phyloP scores from a whole-genome alignment of 768 basidiomycete genomes.

The Leccinum olivaceopallidum region DNA sequence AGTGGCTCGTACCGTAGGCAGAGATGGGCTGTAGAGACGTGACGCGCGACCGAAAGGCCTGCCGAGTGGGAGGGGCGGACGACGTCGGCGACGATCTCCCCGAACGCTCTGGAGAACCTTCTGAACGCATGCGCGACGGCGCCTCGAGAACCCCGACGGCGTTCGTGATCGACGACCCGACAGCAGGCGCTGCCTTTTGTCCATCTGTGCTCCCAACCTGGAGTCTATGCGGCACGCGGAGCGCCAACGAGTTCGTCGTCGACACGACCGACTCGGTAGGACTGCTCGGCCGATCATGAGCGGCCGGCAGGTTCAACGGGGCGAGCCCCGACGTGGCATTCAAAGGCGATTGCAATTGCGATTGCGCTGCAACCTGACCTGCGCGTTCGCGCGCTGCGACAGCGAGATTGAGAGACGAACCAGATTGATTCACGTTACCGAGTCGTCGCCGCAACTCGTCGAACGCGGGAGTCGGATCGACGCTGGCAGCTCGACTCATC shows the following conservation, averaged over 20 bases:
- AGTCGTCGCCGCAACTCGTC: constrained; percentile 78
- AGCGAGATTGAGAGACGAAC: constrained; percentile 56
- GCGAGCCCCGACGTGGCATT: constrained; percentile 18
- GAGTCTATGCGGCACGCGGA: constrained; percentile 58
- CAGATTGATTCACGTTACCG: constrained; percentile 73
- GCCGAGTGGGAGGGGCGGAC: constrained; percentile 54
- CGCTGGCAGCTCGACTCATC: constrained; percentile 47
- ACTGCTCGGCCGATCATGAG: constrained; percentile 63
- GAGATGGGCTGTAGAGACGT: constrained; percentile 63
- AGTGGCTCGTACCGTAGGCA: constrained; percentile 57
- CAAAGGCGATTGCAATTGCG: constrained; percentile 9
- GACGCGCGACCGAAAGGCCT: constrained; percentile 45
- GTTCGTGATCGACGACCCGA: constrained; percentile 83
- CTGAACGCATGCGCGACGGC: constrained; percentile 63
- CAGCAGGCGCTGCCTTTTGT: constrained; percentile 85
- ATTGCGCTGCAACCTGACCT: constrained; percentile 27
- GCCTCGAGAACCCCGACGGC: constrained; percentile 83
- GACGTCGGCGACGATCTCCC: constrained; percentile 79
- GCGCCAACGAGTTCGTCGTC: constrained; percentile 61
- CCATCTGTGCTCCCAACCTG: constrained; percentile 74
- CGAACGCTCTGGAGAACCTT: constrained; percentile 69
- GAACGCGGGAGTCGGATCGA: constrained; percentile 58
- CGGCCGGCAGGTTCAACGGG: constrained; percentile 19
- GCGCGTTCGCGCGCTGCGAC: constrained; percentile 45
- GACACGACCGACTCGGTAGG: constrained; percentile 85